Base-by-base conservation (phyloP, 176 grass and related monocot genomes). In the Ensete ventricosum region DNA sequence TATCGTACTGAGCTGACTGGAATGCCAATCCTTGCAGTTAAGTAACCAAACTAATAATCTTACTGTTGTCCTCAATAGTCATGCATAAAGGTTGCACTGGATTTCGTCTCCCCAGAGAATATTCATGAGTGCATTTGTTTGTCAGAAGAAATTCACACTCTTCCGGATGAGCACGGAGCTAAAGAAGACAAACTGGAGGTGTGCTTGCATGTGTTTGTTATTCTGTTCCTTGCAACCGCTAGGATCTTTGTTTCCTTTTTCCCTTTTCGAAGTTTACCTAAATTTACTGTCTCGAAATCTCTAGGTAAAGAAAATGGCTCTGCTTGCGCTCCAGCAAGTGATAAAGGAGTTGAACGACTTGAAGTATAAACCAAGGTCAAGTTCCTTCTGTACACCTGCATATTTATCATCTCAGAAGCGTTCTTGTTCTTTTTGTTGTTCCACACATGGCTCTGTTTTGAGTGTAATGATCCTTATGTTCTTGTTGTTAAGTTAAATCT, bases 161-260 rank as follows among this genome's bases (percentile, higher is more conserved):
- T 96, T 81, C 92, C 92, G 60, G 84, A 82, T 25, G 62, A 19
- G 65, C 92, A 96, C 79, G 82, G 24, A 77, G 88, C 86, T 52
- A 96, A 96, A 52, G 92, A 96, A 85, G 88, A 96, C 71, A 96
- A 89, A 54, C 67, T 96, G 25, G 86, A 89, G 84, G 92, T 91
- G 11, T 62, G 8, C 19, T 62, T 1, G 24, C 19, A 11, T 9
- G 11, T 25, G 26, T 49, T 54, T 66, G 54, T 23, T 14, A 9
- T 74, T 20, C 64, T 79, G 6, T 14, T 67, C 12, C 13, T 1
- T 10, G 23, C 1, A n/a, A 21, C 23, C 29, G 23, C 14, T 54
- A 48, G 13, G 27, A 14, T 65, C 19, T 75, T 1, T 19, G 34
- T 11, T 13, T 16, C 2, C 50, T 48, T 23, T 25, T 72, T 62